phyloP scores from a whole-genome alignment of 2,329 filamentous ascomycete genomes.

The Purpureocillium takamizusanense region DNA sequence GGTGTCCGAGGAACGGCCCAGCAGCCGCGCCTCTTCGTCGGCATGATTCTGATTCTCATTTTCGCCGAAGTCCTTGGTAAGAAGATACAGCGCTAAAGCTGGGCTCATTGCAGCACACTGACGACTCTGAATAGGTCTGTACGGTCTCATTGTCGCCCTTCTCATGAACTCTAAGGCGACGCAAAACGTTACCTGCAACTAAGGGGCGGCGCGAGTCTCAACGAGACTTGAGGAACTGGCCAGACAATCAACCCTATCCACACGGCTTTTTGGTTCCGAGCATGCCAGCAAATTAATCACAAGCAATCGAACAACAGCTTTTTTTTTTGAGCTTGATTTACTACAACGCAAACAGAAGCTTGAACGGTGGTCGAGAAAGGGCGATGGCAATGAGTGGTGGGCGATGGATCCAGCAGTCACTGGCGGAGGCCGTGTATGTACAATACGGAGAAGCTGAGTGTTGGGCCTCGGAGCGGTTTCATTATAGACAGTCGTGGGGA shows the following conservation, averaged over 20 bases:
- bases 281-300: no score
- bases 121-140: slow-evolving; percentile 61
- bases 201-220: slow-evolving; percentile 1
- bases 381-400: slow-evolving; percentile 3
- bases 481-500: slow-evolving; percentile 37
- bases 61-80: slow-evolving; percentile 96
- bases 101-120: slow-evolving; percentile 10
- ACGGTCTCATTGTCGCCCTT: slow-evolving; percentile 96
- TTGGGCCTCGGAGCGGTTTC: slow-evolving; percentile 29
- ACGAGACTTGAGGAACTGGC: slow-evolving; percentile 1
- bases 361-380: not conserved
- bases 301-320: no score
- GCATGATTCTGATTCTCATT: slow-evolving; percentile 99
- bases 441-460: slow-evolving; percentile 38
- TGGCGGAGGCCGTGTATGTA: slow-evolving; percentile 32
- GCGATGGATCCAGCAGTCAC: slow-evolving; percentile 2
- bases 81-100: slow-evolving; percentile 15
- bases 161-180: slow-evolving; percentile 97
- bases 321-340: no score
- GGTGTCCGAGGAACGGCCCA: slow-evolving; percentile 82
- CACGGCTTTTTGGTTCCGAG: not conserved
- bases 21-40: slow-evolving; percentile 81
- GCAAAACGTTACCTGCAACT: slow-evolving; percentile 52
- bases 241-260: slow-evolving; percentile 3
- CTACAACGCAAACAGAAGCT: not conserved